Evolutionary conservation across 768 basidiomycete species (phyloP).

Genomic region (Hortiboletus flavorubellus): DNA sequence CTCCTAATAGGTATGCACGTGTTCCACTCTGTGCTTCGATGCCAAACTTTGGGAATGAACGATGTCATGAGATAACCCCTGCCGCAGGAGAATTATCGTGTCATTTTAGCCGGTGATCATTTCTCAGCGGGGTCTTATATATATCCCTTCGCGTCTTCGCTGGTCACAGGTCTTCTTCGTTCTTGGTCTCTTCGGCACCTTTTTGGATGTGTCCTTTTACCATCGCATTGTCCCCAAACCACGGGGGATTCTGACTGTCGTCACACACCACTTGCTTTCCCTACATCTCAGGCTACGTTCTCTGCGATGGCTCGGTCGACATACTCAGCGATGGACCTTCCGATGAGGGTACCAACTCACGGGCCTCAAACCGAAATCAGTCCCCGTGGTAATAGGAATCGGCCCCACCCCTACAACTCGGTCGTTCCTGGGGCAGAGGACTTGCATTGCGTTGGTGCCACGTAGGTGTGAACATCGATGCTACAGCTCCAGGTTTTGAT

Average conservation of each 20-base stretch:
- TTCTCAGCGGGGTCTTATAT: slow-evolving; percentile 19
- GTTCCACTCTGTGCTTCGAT: slow-evolving; percentile 9
- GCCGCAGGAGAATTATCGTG: slow-evolving; percentile 6
- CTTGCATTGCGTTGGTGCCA: not conserved
- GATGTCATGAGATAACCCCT: slow-evolving; percentile 11
- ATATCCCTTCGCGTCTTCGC: slow-evolving; percentile 10
- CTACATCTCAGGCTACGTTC: not conserved
- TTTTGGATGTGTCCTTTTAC: slow-evolving; percentile 16
- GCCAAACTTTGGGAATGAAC: slow-evolving; percentile 16
- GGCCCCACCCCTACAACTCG: not conserved
- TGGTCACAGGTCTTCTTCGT: not conserved
- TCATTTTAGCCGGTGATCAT: slow-evolving; percentile 8
- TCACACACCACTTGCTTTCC: not conserved
- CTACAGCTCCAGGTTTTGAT: slow-evolving; percentile 4
- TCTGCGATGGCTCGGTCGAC: slow-evolving; percentile 11
- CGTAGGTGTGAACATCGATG: slow-evolving; percentile 7
- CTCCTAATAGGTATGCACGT: slow-evolving; percentile 23
- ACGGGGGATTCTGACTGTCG: slow-evolving; percentile 6
- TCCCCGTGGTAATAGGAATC: slow-evolving; percentile 6
- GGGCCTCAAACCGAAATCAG: not conserved
- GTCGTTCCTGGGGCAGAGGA: not conserved
- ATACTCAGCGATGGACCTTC: slow-evolving; percentile 5
- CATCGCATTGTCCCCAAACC: slow-evolving; percentile 8
- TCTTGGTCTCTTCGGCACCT: slow-evolving; percentile 1
- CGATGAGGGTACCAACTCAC: not conserved